Conservation (phyloP, 257 asterid species). For the Solanum virginianum region DNA sequence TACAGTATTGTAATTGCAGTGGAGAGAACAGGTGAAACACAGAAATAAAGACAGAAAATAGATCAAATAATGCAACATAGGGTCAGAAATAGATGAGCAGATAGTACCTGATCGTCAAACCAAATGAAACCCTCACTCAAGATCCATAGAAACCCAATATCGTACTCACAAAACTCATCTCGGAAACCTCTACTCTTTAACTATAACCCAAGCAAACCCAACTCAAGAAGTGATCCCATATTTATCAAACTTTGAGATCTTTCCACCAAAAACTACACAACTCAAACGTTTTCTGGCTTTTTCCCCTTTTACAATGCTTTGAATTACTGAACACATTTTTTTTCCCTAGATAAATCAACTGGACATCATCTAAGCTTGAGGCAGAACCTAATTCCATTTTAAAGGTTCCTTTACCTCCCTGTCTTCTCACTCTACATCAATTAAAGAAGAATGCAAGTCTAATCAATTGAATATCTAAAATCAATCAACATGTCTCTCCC, state of each 20-base stretch:
- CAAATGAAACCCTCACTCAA: constrained; percentile 59
- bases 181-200: background rate
- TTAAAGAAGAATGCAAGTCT: background rate
- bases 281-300: background rate
- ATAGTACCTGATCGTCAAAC: constrained; percentile 21
- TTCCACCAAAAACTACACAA: background rate
- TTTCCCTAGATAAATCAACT: background rate
- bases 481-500: background rate
- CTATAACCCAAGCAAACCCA: background rate
- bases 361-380: background rate
- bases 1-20: too few species aligned
- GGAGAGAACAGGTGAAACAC: background rate
- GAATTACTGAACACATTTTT: background rate
- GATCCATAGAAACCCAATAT: constrained; percentile 69
- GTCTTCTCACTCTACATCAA: background rate
- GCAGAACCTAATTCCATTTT: background rate
- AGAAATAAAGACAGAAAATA: background rate
- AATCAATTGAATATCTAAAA: background rate
- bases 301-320: background rate
- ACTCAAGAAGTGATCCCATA: background rate
- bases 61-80: background rate
- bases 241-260: background rate
- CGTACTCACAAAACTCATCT: constrained; percentile 67
- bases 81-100: constrained; percentile 60
- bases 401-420: background rate